Base-by-base conservation (phyloP, 2,329 filamentous ascomycete genomes). In the Metarhizium rileyi region DNA sequence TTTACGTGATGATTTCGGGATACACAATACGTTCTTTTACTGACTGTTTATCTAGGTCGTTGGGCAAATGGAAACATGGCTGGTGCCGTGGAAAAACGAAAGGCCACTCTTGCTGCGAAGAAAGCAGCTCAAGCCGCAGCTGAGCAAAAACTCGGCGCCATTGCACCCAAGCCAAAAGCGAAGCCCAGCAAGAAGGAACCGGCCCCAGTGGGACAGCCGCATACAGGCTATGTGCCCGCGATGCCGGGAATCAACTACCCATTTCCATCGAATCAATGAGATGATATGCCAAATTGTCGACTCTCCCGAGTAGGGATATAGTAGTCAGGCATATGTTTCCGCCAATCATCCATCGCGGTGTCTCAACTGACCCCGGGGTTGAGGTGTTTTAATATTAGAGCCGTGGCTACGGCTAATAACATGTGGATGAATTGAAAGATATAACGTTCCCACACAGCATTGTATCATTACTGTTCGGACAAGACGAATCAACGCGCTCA, bases 51-150 rank as follows among this genome's bases (percentile, higher is more conserved):
- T 38, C 10, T 55, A 79, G 77, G 74, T 53, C 76, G 78, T 51
- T 82, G 78, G 78, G 74, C 75, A 44, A 78, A 76, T 27, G 78
- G 78, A 18, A 77, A 77, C 47, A 82, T 82, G 78, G 70, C 72
- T 10, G 71, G 69, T 14, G 78, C 78, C n/a, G 78, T 81, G 46
- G 74, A 76, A 54, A 81, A 81, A 60, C 72, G 77, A 47, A 80
- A 80, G 57, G 77, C 75, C 2, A 82, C 78, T 0, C 71, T 81
- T 7, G 78, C 76, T 2, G 74, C 74, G 2, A 81, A 81, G 62
- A 81, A 81, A 64, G 70, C 70, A 14, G 69, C 69, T 22, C 71
- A 75, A 51, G 71, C 65, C 3, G 68, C 68, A 6, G 62, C 64
- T 33, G 67, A 70, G 48, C 59, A 63, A 50, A 63, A 63, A 49